Evolutionary conservation across 129 eudicot genomes (phyloP).

Genomic region (Pseudognaphalium luteoalbum): DNA sequence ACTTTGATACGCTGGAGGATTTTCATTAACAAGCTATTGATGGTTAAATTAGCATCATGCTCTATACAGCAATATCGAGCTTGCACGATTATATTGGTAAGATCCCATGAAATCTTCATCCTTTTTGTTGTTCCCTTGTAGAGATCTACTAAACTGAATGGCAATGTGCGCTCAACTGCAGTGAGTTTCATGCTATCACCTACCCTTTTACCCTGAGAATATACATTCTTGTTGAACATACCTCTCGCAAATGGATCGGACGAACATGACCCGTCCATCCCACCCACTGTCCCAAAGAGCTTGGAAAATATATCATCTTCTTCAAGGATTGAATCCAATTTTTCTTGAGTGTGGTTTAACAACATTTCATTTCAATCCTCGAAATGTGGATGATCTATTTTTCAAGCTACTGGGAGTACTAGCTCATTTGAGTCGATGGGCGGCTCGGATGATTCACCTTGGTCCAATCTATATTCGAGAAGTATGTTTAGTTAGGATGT

Average conservation of each 20-base stretch:
- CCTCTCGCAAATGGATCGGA: conserved; percentile 26
- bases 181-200: conserved; percentile 54
- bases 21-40: no score
- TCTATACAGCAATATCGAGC: no score
- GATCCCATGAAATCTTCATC: conserved; percentile 88
- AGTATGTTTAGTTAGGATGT: no score
- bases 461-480: no score
- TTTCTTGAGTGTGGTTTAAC: no score
- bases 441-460: neutral
- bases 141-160: conserved; percentile 81
- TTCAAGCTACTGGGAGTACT: neutral
- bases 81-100: no score
- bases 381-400: neutral
- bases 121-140: conserved; percentile 84
- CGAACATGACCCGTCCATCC: neutral
- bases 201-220: conserved; percentile 44
- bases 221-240: conserved; percentile 60
- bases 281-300: neutral
- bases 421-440: neutral
- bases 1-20: no score
- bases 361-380: neutral
- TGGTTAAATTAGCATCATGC: no score
- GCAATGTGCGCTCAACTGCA: conserved; percentile 61
- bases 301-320: neutral
- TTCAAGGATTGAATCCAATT: no score